phyloP scores from a whole-genome alignment of 2,329 filamentous ascomycete genomes.

The Diaporthe ilicicola region DNA sequence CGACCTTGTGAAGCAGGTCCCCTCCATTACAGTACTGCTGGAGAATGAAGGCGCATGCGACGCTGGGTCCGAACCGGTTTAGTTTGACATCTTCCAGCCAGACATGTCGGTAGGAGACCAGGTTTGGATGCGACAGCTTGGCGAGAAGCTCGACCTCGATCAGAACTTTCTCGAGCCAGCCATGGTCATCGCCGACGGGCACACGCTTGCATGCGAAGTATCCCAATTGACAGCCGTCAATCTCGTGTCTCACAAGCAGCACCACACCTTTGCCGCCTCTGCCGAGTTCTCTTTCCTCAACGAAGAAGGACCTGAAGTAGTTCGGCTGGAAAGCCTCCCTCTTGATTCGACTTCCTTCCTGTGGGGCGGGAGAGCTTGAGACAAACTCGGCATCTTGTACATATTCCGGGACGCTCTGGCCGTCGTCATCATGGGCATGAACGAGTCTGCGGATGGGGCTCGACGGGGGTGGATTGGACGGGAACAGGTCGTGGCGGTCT shows the following conservation, averaged over 20 bases:
- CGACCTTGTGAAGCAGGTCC: slow-evolving; percentile 86
- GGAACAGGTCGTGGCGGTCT: slow-evolving; percentile 55
- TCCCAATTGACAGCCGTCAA: slow-evolving; percentile 88
- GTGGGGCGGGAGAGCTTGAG: slow-evolving; percentile 58
- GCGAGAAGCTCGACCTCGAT: slow-evolving; percentile 93
- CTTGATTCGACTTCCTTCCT: slow-evolving; percentile 76
- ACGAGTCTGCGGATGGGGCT: slow-evolving; percentile 65
- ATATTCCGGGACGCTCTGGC: slow-evolving; percentile 38
- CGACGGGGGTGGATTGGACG: slow-evolving; percentile 53
- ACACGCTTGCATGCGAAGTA: slow-evolving; percentile 97
- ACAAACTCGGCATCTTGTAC: slow-evolving; percentile 57
- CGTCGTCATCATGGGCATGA: slow-evolving; percentile 49
- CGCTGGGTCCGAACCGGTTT: slow-evolving; percentile 86
- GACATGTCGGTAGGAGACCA: slow-evolving; percentile 96
- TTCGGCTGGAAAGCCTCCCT: slow-evolving; percentile 87
- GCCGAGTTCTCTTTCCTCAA: slow-evolving; percentile 86
- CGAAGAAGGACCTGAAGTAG: slow-evolving; percentile 94
- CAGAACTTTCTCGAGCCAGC: slow-evolving; percentile 93
- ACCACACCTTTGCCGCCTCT: slow-evolving; percentile 95
- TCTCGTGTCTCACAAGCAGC: slow-evolving; percentile 88
- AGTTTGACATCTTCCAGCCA: slow-evolving; percentile 93
- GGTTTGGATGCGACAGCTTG: slow-evolving; percentile 89
- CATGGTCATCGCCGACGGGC: slow-evolving; percentile 92
- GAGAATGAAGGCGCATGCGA: slow-evolving; percentile 95
- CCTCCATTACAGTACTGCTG: slow-evolving; percentile 98